Percentiles rank a stretch among this genome's conserved stretches.
These are phyloP conservation scores for Aspergillaceae sp. DNA, from an alignment of 2,329 filamentous ascomycete genomes.

Conservation along the genomic window DNA sequence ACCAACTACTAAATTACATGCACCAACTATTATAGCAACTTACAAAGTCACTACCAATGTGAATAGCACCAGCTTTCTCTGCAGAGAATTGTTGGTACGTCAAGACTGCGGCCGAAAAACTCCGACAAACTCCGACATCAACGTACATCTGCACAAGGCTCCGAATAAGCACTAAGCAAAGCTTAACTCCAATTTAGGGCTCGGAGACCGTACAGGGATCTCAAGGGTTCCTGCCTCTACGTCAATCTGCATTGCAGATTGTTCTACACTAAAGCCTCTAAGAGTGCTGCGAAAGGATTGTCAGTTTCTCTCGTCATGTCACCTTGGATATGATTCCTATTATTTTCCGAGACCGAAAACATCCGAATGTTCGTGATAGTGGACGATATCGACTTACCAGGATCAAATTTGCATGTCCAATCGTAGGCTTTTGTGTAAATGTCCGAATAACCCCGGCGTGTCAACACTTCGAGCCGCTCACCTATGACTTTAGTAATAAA, in stretches of 20 bases:
- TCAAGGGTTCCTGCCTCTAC: neutral
- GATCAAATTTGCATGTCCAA: neutral
- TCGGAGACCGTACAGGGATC: neutral
- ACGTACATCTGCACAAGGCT: neutral
- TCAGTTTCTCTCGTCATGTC: too few relatives aligned
- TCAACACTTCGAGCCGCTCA: neutral
- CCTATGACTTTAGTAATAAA: neutral
- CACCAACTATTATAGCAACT: neutral
- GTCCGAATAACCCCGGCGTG: neutral
- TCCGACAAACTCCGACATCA: neutral
- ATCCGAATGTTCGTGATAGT: too few relatives aligned
- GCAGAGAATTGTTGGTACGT: too few relatives aligned
- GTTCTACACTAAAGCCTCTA: too few relatives aligned
- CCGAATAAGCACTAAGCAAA: neutral
- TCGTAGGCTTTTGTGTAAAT: neutral
- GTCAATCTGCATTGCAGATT: too few relatives aligned
- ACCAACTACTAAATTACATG: neutral
- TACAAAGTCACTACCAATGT: neutral
- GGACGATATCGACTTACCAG: too few relatives aligned
- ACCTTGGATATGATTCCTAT: too few relatives aligned
- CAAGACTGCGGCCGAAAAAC: neutral
- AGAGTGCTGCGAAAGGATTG: too few relatives aligned
- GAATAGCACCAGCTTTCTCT: neutral
- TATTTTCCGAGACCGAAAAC: too few relatives aligned
- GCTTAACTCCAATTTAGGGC: neutral